Base-by-base conservation (phyloP, 805 yeast genomes). In the Ogataea haglerorum region DNA sequence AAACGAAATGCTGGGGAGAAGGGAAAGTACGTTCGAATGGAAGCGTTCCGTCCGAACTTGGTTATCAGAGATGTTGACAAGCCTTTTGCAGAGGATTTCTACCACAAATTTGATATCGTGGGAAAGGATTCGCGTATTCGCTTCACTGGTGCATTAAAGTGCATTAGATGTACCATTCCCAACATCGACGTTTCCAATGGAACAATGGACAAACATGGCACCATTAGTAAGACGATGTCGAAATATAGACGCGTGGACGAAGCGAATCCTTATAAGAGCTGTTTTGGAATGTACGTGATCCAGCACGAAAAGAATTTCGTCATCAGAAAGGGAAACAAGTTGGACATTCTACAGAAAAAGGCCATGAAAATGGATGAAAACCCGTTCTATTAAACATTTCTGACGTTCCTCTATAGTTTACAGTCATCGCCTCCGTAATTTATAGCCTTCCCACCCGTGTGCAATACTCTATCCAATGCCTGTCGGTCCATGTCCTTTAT, bases 401-500 rank as follows among this genome's bases (percentile, higher is more conserved):
- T 12, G 17, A 29, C 8, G 18, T 3, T 4, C 6, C 30, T 22
- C 27, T 46, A 48, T 24, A 45, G 18, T 32, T 47, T 47, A 30
- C 42, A 30, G 9, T 38, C 40, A 10, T 21, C 33, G 10, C 17
- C 2, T 6, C 26, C 28, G 22, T 45, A 45, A 10, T 40, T 38
- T 16, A 59, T 30, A 0, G 53, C 38, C n/a, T 34, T 34, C 2
- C 64, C 64, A 7, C 56, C 47, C 1, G 60, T 52, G 6, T 38
- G 30, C 1, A 55, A 12, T 2, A 56, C 42, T 18, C 32, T 39
- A 3, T 46, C 38, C 6, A 63, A 35, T 10, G 59, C 53, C 4
- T 58, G 61, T 10, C 49, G 31, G 4, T 56, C 48, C 17, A 70
- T 51, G n/a, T 68, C 73, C 34, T 64, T 71, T 10, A 84, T 48